Evolutionary conservation across 345 rosid species (phyloP).

Genomic region (Salix arbutifolia): DNA sequence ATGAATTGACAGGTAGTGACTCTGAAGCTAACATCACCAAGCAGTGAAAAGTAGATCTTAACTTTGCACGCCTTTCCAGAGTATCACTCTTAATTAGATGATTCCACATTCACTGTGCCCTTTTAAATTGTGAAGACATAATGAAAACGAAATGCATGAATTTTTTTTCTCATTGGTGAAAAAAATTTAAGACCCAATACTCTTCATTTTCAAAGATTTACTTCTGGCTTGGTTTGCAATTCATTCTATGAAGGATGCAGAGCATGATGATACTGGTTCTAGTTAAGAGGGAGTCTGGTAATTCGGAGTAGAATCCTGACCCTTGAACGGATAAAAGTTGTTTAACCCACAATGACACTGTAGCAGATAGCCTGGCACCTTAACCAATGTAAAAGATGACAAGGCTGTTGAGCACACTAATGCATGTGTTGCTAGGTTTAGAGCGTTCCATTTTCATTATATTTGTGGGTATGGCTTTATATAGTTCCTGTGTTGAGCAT

Average conservation of each 20-base stretch:
- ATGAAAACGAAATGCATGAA: neutral
- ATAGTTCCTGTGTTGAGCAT: neutral
- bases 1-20: constrained; percentile 40
- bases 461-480: constrained; percentile 6
- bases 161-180: neutral
- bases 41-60: constrained; percentile 25
- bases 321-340: neutral
- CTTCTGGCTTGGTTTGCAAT: neutral
- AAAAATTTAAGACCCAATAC: neutral
- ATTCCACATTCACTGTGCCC: constrained; percentile 2
- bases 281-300: constrained; percentile 1
- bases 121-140: neutral
- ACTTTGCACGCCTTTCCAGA: constrained; percentile 17
- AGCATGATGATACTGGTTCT: neutral
- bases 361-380: neutral
- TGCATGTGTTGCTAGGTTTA: neutral
- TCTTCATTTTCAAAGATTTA: neutral
- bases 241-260: neutral
- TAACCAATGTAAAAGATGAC: neutral
- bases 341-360: neutral
- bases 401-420: constrained; percentile 4
- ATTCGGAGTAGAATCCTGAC: neutral
- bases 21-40: constrained; percentile 38
- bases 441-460: constrained; percentile 2
- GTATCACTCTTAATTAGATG: constrained; percentile 15